phyloP scores from a whole-genome alignment of 1,284 basidiomycete species.

The Cutaneotrichosporon dermatis region DNA sequence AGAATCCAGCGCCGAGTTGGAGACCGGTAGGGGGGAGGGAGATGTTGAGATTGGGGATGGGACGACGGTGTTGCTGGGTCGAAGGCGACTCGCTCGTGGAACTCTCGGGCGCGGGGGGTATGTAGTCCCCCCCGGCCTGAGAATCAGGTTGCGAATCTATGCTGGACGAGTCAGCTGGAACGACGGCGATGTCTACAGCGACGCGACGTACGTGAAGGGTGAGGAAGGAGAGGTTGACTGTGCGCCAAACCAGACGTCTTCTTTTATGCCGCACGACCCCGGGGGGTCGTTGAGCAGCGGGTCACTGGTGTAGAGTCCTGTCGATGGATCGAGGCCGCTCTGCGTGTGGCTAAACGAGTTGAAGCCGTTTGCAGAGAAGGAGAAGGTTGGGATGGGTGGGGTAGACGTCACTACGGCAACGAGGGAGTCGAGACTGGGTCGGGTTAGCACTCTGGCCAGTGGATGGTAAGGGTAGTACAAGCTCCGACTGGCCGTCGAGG shows the following conservation, averaged over 20 bases:
- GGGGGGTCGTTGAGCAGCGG: conserved; percentile 10
- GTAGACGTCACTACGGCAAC: conserved; percentile 32
- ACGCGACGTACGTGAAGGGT: conserved; percentile 38
- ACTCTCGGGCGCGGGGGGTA: conserved; percentile 35
- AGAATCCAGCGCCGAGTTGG: conserved; percentile 19
- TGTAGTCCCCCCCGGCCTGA: conserved; percentile 40
- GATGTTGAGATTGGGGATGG: conserved; percentile 40
- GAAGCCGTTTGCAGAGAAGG: conserved; percentile 2
- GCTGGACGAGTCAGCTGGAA: conserved; percentile 16
- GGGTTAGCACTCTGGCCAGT: conserved; percentile 10
- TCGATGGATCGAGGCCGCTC: conserved; percentile 6
- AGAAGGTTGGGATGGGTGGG: conserved; percentile 17
- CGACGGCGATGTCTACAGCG: not conserved
- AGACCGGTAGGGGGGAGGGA: conserved; percentile 23
- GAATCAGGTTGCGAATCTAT: conserved; percentile 40
- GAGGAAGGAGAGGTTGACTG: conserved; percentile 36
- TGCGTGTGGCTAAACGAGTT: conserved; percentile 1
- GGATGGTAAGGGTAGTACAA: not conserved
- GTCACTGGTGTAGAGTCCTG: conserved; percentile 13
- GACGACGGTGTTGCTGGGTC: conserved; percentile 21
- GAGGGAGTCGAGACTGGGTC: conserved; percentile 19
- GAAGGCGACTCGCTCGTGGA: conserved; percentile 17
- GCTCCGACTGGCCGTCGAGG: not conserved
- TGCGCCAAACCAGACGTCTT: conserved; percentile 34
- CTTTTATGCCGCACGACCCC: conserved; percentile 23